Conservation (phyloP, 176 grass and related monocot species). For the Phyllostachys edulis region DNA sequence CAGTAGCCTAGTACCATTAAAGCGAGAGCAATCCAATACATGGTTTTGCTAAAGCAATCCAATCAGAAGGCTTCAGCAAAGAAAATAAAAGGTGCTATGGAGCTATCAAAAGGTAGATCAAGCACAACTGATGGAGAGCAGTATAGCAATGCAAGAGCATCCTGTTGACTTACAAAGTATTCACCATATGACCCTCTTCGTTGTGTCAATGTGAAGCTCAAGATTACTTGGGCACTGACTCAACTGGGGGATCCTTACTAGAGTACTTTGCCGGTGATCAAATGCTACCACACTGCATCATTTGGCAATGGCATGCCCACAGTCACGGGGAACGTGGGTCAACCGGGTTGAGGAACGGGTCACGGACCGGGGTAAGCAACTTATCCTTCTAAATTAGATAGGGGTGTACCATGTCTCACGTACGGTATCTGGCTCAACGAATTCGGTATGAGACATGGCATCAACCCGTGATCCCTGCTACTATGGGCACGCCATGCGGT, state of each 20-base stretch:
- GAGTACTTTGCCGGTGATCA: constrained; percentile 66
- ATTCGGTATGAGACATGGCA: too few species aligned
- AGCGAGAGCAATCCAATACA: not conserved
- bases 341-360: too few species aligned
- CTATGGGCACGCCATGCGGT: not conserved
- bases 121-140: not conserved
- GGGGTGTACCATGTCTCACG: too few species aligned
- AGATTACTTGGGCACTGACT: constrained; percentile 57
- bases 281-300: constrained; percentile 78
- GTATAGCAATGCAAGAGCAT: constrained; percentile 6
- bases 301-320: not conserved
- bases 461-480: too few species aligned
- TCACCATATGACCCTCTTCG: constrained; percentile 72
- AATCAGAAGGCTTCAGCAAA: constrained; percentile 7
- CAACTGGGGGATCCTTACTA: constrained; percentile 49
- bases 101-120: constrained; percentile 19
- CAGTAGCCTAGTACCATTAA: constrained; percentile 23
- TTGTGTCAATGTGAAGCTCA: constrained; percentile 61
- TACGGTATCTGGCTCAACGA: too few species aligned
- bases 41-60: constrained; percentile 18
- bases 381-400: too few species aligned
- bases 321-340: too few species aligned
- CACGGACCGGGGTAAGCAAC: too few species aligned
- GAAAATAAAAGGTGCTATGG: not conserved
- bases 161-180: constrained; percentile 59